Conservation (phyloP, 768 basidiomycete species). For the Tubosaeta sp. region DNA sequence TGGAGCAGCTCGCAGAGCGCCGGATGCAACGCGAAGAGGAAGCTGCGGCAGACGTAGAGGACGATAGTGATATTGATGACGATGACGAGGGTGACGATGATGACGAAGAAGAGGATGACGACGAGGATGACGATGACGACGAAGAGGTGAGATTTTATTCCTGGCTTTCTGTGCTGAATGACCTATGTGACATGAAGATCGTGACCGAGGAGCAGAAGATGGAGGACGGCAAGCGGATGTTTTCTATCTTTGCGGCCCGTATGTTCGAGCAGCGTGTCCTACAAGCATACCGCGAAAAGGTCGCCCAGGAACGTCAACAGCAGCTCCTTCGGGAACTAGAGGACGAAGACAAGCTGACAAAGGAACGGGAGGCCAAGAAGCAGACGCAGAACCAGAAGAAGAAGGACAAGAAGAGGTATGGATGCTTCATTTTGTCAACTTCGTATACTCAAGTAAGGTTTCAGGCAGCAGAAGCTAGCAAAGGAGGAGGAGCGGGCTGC, state of each 20-base stretch:
- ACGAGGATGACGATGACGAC: slow-evolving; percentile 49
- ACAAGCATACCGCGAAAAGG: slow-evolving; percentile 93
- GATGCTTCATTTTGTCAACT: slow-evolving; percentile 17
- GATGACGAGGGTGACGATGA: slow-evolving; percentile 59
- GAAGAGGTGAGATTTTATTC: slow-evolving; percentile 38
- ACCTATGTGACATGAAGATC: slow-evolving; percentile 36
- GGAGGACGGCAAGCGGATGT: slow-evolving; percentile 99
- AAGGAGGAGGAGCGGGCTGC: slow-evolving; percentile 90
- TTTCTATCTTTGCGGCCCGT: slow-evolving; percentile 97
- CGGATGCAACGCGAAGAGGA: slow-evolving; percentile 88
- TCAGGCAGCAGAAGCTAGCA: slow-evolving; percentile 83
- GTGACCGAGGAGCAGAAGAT: slow-evolving; percentile 98
- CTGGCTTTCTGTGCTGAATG: slow-evolving; percentile 8
- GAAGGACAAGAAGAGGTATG: slow-evolving; percentile 96
- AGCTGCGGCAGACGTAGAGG: slow-evolving; percentile 56
- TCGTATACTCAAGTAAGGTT: slow-evolving; percentile 1
- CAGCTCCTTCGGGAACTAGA: slow-evolving; percentile 93
- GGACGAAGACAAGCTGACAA: slow-evolving; percentile 84
- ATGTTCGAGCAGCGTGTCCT: slow-evolving; percentile 99
- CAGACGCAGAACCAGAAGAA: slow-evolving; percentile 96
- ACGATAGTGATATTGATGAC: slow-evolving; percentile 58
- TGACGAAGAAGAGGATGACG: slow-evolving; percentile 62
- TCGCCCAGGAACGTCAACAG: slow-evolving; percentile 91
- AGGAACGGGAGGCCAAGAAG: slow-evolving; percentile 88
- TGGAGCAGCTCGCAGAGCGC: slow-evolving; percentile 96